Conservation (phyloP, 1,284 basidiomycete genomes). For the Volvariella surrecta region DNA sequence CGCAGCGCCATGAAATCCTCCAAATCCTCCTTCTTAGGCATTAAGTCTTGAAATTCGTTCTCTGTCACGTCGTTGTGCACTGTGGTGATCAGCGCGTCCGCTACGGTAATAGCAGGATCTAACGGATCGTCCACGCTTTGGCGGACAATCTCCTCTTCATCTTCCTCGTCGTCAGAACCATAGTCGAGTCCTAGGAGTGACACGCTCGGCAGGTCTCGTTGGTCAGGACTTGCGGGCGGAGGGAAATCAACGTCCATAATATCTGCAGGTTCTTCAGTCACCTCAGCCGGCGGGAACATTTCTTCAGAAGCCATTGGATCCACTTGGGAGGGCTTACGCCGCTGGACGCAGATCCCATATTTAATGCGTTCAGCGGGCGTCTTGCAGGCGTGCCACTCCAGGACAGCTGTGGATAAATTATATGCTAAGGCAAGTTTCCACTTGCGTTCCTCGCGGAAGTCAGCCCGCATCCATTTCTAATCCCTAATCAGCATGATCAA, state of each 20-base stretch:
- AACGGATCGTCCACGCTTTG: constrained; percentile 49
- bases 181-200: constrained; percentile 35
- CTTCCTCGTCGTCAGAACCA: constrained; percentile 54
- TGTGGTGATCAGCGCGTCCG: constrained; percentile 41
- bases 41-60: constrained; percentile 24
- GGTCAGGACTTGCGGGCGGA: background rate
- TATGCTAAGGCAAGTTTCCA: constrained; percentile 91
- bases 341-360: constrained; percentile 63
- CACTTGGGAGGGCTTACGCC: constrained; percentile 22
- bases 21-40: constrained; percentile 56
- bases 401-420: constrained; percentile 76
- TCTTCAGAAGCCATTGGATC: no score
- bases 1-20: constrained; percentile 46
- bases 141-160: constrained; percentile 51
- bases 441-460: constrained; percentile 88
- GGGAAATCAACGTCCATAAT: no score
- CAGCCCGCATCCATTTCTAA: constrained; percentile 94
- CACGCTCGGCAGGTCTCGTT: background rate
- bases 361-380: constrained; percentile 55
- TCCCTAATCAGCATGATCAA: constrained; percentile 9
- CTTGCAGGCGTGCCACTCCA: constrained; percentile 81
- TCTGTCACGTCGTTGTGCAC: constrained; percentile 16
- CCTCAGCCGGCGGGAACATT: no score
- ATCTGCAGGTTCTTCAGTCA: no score
- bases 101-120: constrained; percentile 37